Percentiles rank a stretch among this genome's conserved stretches.
Conservation (phyloP, 768 basidiomycete genomes). For the Lactifluus pinguis region DNA sequence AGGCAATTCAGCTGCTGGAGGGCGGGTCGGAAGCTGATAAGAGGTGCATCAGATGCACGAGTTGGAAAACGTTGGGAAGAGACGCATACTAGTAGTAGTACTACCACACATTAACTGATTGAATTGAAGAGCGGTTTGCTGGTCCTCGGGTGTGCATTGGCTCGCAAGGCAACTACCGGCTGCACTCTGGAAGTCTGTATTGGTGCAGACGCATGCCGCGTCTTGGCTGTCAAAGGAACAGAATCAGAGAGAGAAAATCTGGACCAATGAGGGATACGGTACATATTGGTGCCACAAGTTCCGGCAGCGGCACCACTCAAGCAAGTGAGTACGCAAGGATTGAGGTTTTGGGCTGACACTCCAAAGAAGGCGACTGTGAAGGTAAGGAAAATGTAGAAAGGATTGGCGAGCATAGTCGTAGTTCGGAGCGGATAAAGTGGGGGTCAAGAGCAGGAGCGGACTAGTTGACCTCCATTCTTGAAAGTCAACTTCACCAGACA, state of each 20-base stretch:
- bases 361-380: background rate
- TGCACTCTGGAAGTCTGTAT: conserved; percentile 29
- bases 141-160: conserved; percentile 29
- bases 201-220: conserved; percentile 32
- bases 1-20: background rate
- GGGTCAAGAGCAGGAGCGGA: background rate
- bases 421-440: background rate
- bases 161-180: conserved; percentile 27
- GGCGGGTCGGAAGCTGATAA: background rate
- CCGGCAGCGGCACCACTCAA: background rate
- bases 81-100: conserved; percentile 14
- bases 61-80: background rate
- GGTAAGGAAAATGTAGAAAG: background rate
- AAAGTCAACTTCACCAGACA: too few relatives aligned
- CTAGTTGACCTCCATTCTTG: too few relatives aligned
- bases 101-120: conserved; percentile 28
- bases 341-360: conserved; percentile 1
- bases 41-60: background rate
- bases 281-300: background rate
- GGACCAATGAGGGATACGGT: background rate
- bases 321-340: background rate
- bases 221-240: conserved; percentile 27
- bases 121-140: conserved; percentile 25
- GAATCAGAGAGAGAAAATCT: background rate
- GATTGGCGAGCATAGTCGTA: background rate